Percentiles rank a stretch among this genome's conserved stretches.
Evolutionary conservation across 192 early-diverging fungal species (phyloP).

Genomic region (Diversispora eburnea): DNA sequence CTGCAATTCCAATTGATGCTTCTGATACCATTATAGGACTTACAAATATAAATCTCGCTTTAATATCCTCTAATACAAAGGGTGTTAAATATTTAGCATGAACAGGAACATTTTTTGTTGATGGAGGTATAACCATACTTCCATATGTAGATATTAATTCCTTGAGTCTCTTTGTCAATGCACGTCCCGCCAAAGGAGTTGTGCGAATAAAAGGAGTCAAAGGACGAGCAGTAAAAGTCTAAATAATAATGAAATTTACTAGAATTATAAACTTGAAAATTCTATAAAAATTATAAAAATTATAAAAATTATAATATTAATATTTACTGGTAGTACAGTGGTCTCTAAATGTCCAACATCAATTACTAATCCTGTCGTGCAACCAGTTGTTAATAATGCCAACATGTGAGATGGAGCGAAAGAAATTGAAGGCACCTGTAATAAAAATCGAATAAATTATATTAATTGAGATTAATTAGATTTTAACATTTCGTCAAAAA

Average conservation of each 20-base stretch:
- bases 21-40: slow-evolving; percentile 45
- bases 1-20: slow-evolving; percentile 31
- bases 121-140: slow-evolving; percentile 47
- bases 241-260: background rate
- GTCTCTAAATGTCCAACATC: slow-evolving; percentile 80
- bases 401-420: slow-evolving; percentile 70
- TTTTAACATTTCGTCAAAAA: background rate
- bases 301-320: background rate
- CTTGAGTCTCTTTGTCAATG: slow-evolving; percentile 56
- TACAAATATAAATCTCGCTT: slow-evolving; percentile 60
- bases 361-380: slow-evolving; percentile 75
- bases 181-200: slow-evolving; percentile 62
- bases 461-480: background rate
- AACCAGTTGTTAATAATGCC: slow-evolving; percentile 73
- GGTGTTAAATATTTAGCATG: slow-evolving; percentile 49
- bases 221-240: slow-evolving; percentile 69
- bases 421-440: slow-evolving; percentile 70
- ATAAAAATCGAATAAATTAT: background rate
- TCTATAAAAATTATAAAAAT: background rate
- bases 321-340: slow-evolving; percentile 72
- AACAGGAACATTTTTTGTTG: slow-evolving; percentile 37
- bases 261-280: background rate
- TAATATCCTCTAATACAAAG: slow-evolving; percentile 63
- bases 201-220: slow-evolving; percentile 60
- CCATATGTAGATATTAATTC: slow-evolving; percentile 43